Conservation (phyloP, 805 yeast species). For the Kluyveromyces aestuarii region DNA sequence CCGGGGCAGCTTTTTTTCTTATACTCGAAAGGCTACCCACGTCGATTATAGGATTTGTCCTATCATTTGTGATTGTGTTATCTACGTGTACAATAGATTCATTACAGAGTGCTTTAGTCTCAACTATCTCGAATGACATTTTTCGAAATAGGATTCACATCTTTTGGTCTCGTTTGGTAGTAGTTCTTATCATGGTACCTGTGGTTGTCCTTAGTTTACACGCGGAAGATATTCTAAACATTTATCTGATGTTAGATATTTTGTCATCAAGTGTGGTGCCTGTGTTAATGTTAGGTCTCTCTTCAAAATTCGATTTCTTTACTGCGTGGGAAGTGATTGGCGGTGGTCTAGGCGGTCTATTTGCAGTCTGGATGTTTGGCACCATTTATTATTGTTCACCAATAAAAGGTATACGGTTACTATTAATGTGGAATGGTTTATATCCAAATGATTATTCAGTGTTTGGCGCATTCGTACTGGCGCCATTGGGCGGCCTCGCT, state of each 20-base stretch:
- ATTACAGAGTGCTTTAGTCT: conserved; percentile 78
- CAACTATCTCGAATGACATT: conserved; percentile 81
- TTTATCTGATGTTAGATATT: conserved; percentile 84
- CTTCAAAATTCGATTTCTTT: conserved; percentile 55
- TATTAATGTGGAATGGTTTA: conserved; percentile 72
- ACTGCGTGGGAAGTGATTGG: conserved; percentile 73
- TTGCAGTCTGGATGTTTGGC: conserved; percentile 78
- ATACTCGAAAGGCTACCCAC: conserved; percentile 64
- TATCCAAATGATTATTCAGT: conserved; percentile 86
- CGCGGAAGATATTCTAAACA: conserved; percentile 76
- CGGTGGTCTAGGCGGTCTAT: conserved; percentile 76
- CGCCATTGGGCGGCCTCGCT: conserved; percentile 72
- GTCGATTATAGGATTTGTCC: conserved; percentile 79
- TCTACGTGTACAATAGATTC: conserved; percentile 89
- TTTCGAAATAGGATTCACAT: conserved; percentile 73
- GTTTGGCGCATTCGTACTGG: conserved; percentile 88
- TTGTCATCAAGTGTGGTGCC: conserved; percentile 85
- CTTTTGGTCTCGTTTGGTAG: conserved; percentile 59
- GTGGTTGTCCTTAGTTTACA: conserved; percentile 76
- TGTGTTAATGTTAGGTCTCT: conserved; percentile 69
- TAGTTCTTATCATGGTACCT: conserved; percentile 75
- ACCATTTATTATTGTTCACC: conserved; percentile 68
- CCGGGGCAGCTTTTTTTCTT: conserved; percentile 63
- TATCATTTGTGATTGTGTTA: conserved; percentile 62
- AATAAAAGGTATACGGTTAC: conserved; percentile 63